These are phyloP conservation scores for Ampelomyces quisqualis DNA, from an alignment of 2,329 filamentous ascomycete species.

Conservation along the genomic window DNA sequence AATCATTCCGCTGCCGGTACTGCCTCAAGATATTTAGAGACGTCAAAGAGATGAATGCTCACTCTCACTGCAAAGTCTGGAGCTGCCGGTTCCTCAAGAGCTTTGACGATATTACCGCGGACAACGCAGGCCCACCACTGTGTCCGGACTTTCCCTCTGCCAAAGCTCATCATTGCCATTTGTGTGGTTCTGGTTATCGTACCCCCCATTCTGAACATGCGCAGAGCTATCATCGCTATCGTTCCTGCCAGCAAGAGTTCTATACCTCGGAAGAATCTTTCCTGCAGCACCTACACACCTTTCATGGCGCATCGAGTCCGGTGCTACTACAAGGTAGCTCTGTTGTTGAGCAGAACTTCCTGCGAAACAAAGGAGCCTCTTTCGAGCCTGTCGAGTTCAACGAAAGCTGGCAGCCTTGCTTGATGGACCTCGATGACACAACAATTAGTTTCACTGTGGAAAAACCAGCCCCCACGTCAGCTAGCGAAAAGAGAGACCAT, in stretches of 20 bases:
- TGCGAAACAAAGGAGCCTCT: conserved; percentile 38
- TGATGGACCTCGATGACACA: conserved; percentile 23
- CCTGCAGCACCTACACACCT: conserved; percentile 38
- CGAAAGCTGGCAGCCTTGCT: conserved; percentile 35
- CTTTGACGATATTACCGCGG: conserved; percentile 38
- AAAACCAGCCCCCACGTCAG: conserved; percentile 1
- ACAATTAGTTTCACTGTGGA: conserved; percentile 29
- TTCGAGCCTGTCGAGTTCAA: conserved; percentile 41
- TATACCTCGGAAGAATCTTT: conserved; percentile 39
- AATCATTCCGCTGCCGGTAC: conserved; percentile 39
- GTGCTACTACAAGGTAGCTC: conserved; percentile 27
- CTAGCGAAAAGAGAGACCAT: conserved; percentile 5
- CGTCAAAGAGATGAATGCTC: conserved; percentile 33
- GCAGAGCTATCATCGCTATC: conserved; percentile 36
- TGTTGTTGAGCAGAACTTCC: conserved; percentile 39
- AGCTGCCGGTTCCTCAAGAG: conserved; percentile 39
- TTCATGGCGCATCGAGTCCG: conserved; percentile 34
- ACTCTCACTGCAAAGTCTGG: conserved; percentile 40
- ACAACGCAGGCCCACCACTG: conserved; percentile 35
- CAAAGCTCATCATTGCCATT: conserved; percentile 40
- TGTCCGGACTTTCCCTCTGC: conserved; percentile 38
- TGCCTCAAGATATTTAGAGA: conserved; percentile 38
- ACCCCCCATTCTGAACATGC: conserved; percentile 38
- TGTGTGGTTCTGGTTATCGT: conserved; percentile 38
- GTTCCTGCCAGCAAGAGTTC: conserved; percentile 37